phyloP scores from a whole-genome alignment of 2,329 filamentous ascomycete species.

The Leptographium wingfieldii region DNA sequence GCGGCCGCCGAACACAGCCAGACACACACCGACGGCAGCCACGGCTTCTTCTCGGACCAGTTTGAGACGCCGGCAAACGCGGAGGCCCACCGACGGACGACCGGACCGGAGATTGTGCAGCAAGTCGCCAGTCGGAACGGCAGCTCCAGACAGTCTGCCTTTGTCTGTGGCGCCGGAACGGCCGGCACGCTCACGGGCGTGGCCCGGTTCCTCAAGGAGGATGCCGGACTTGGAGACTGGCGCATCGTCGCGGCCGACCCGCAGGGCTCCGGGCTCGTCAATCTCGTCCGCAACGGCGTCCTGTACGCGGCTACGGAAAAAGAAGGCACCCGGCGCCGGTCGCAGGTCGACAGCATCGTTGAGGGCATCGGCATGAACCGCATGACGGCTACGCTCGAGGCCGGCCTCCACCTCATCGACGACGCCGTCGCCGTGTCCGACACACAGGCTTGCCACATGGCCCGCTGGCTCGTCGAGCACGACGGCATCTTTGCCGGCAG shows the following conservation, averaged over 20 bases:
- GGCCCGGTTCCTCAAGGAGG: constrained; percentile 67
- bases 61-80: constrained; percentile 90
- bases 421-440: constrained; percentile 85
- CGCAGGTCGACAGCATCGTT: constrained; percentile 91
- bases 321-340: constrained; percentile 78
- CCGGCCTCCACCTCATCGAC: constrained; percentile 72
- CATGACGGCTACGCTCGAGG: constrained; percentile 86
- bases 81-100: constrained; percentile 66
- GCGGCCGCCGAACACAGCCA: constrained; percentile 64
- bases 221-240: constrained; percentile 41
- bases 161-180: constrained; percentile 87
- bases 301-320: constrained; percentile 86
- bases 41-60: constrained; percentile 90
- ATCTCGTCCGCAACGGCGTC: constrained; percentile 83
- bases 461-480: constrained; percentile 88
- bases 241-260: constrained; percentile 81
- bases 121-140: too few relatives aligned
- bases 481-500: constrained; percentile 93
- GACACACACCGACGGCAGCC: constrained; percentile 42
- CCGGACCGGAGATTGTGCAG: constrained; percentile 77
- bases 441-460: constrained; percentile 82
- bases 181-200: constrained; percentile 89
- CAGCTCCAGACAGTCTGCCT: constrained; percentile 52
- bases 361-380: constrained; percentile 95
- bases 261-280: constrained; percentile 85